phyloP scores from a whole-genome alignment of 192 early-diverging fungal species.

The Umbelopsis vinacea region DNA sequence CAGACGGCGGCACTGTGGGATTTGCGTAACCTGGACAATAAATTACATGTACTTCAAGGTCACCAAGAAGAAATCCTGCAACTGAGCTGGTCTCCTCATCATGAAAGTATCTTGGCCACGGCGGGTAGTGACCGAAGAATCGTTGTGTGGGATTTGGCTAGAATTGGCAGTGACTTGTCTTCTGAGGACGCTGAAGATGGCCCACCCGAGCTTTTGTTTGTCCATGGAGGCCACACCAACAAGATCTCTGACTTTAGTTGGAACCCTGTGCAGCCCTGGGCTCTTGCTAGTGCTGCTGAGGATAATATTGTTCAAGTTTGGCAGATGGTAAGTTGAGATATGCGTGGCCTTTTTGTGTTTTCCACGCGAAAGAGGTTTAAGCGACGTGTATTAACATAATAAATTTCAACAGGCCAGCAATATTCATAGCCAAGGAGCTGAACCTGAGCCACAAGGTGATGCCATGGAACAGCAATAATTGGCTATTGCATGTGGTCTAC shows the following conservation, averaged over 20 bases:
- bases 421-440: slow-evolving; percentile 31
- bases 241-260: slow-evolving; percentile 95
- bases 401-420: slow-evolving; percentile 38
- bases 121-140: slow-evolving; percentile 88
- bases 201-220: slow-evolving; percentile 96
- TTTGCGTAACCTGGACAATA: slow-evolving; percentile 85
- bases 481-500: background rate
- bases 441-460: background rate
- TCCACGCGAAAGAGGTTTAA: too few species aligned
- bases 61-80: slow-evolving; percentile 94
- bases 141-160: slow-evolving; percentile 92
- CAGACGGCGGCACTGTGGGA: slow-evolving; percentile 95
- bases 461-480: slow-evolving; percentile 12
- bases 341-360: too few species aligned
- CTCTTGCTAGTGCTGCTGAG: slow-evolving; percentile 90
- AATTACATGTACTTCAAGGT: slow-evolving; percentile 84
- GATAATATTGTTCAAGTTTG: slow-evolving; percentile 98
- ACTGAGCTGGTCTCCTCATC: slow-evolving; percentile 91
- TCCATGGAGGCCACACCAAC: slow-evolving; percentile 98
- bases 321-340: slow-evolving; percentile 86
- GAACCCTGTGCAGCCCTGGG: slow-evolving; percentile 95
- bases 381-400: too few species aligned
- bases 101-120: slow-evolving; percentile 91
- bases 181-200: slow-evolving; percentile 98
- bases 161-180: slow-evolving; percentile 94